Evolutionary conservation across 192 early-diverging fungal species (phyloP), one percentile per base, ranked within the genome.

Genomic region (Coemansia sp.): DNA sequence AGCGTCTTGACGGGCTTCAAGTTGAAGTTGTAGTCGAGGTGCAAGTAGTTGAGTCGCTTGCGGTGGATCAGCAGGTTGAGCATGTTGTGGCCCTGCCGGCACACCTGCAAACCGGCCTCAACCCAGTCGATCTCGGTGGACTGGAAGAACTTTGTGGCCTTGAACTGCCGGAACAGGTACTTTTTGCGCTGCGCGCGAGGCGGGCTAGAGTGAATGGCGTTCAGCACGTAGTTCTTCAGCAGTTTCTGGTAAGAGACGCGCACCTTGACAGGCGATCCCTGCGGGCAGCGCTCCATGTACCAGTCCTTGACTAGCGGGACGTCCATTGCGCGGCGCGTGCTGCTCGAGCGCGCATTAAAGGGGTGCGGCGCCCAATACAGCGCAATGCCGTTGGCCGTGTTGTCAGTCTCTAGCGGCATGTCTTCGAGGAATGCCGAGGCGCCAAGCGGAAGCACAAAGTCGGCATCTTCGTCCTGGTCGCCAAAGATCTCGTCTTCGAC

Each of bases 21-120:
- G 77, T 97, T 98, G 74, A 99, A 99, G 87, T 99, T 99, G 84
- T 96, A 98, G 85, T 99, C 98, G 68, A 99, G 84, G 67, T 99
- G 98, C 63, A 99, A 85, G 73, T 98, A 99, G 83, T 97, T 97
- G 57, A 99, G 82, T 70, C 97, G 96, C 84, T 98, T 98, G 53
- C 98, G 91, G 84, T 99, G 95, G 70, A 99, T 99, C 59, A 99
- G 84, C 20, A 99, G 86, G 70, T 98, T 99, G 20, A 99, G 87
- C 98, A 99, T 99, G 73, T 97, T 99, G 85, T 97, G 96, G 59
- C 98, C 98, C 85, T 99, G 98, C 20, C 96, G 88, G 73, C 93
- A 96, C 32, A 99, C 96, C 83, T 99, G 98, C 45, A 99, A 80
- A 59, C 98, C 98, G 22, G 95, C 98, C 84, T 99, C 98, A 45